Conservation (phyloP, 2,329 filamentous ascomycete genomes). For the Ophiostoma tasmaniense region DNA sequence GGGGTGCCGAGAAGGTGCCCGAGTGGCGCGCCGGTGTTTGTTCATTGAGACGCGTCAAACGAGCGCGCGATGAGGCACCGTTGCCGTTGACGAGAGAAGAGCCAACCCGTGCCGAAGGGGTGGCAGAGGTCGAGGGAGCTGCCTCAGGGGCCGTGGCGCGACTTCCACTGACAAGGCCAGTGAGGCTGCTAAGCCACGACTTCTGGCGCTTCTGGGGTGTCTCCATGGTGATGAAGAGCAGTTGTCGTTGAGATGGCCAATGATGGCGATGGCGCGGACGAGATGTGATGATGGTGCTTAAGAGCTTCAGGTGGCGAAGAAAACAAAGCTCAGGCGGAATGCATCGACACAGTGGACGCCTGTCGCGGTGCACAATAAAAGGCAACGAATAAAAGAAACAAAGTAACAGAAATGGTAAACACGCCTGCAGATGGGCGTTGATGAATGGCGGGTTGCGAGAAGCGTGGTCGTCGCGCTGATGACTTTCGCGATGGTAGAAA, state of each 20-base stretch:
- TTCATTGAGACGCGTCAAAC: constrained; percentile 4
- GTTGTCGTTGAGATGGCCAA: constrained; percentile 2
- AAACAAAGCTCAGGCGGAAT: constrained; percentile 12
- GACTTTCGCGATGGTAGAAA: constrained; percentile 14
- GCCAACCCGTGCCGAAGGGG: neutral
- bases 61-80: constrained; percentile 4
- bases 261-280: constrained; percentile 2
- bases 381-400: neutral
- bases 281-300: constrained; percentile 9
- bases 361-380: neutral
- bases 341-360: constrained; percentile 12
- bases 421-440: constrained; percentile 11
- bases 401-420: constrained; percentile 2
- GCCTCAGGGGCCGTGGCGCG: constrained; percentile 10
- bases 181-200: constrained; percentile 21
- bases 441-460: neutral
- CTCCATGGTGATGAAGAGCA: constrained; percentile 16
- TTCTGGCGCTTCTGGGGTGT: constrained; percentile 18
- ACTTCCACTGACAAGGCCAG: constrained; percentile 17
- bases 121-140: constrained; percentile 4
- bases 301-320: constrained; percentile 6
- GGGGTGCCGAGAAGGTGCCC: constrained; percentile 20
- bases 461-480: constrained; percentile 15
- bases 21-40: constrained; percentile 17
- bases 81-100: constrained; percentile 7